A percentile compares a stretch with the other conserved stretches of the same genome.
phyloP scores from a whole-genome alignment of 2,329 filamentous ascomycete species.

The Hypoxylon sp. region DNA sequence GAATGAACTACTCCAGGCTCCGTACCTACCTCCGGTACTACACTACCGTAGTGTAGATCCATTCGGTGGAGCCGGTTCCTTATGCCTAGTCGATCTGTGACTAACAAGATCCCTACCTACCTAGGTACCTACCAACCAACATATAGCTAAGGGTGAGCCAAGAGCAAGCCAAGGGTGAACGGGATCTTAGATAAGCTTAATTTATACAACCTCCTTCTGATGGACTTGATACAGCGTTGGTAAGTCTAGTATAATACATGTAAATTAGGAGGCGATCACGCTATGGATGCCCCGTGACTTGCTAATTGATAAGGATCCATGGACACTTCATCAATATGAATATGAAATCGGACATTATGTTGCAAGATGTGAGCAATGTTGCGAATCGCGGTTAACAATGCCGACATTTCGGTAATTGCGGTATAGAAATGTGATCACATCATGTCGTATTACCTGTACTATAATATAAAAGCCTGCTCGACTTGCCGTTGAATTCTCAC shows the following conservation, averaged over 20 bases:
- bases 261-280: slow-evolving; percentile 30
- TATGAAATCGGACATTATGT: slow-evolving; percentile 26
- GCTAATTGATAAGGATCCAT: slow-evolving; percentile 26
- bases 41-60: slow-evolving; percentile 20
- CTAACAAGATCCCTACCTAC: neutral
- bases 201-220: slow-evolving; percentile 12
- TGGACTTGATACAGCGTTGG: slow-evolving; percentile 3
- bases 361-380: slow-evolving; percentile 21
- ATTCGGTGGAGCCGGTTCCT: slow-evolving; percentile 12
- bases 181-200: slow-evolving; percentile 37
- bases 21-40: neutral
- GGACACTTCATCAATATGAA: slow-evolving; percentile 1
- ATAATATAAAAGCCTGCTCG: slow-evolving; percentile 41
- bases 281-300: slow-evolving; percentile 26
- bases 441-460: slow-evolving; percentile 41
- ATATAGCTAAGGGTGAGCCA: too few species aligned
- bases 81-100: slow-evolving; percentile 8
- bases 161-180: neutral
- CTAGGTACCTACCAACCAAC: neutral
- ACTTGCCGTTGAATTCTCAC: slow-evolving; percentile 36
- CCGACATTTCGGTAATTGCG: slow-evolving; percentile 41
- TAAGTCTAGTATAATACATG: slow-evolving; percentile 11
- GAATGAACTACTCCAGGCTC: slow-evolving; percentile 7
- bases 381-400: slow-evolving; percentile 31
- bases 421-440: slow-evolving; percentile 30